phyloP scores from a whole-genome alignment of 140 eudicot species.

The Bidens hawaiensis region DNA sequence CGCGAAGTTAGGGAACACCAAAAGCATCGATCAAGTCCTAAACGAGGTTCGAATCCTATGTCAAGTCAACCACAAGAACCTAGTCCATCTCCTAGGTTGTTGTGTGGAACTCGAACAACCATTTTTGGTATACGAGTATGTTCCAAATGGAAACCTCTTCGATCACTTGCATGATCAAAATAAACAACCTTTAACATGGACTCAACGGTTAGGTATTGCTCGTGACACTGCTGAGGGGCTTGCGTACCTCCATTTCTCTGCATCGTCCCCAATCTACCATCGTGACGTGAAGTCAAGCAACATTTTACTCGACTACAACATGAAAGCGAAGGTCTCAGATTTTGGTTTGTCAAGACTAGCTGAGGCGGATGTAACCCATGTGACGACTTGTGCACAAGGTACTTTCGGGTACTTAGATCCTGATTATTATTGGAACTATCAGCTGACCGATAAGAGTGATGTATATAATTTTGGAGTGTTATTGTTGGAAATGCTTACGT shows the following conservation, averaged over 20 bases:
- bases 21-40: slow-evolving; percentile 74
- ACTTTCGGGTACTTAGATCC: slow-evolving; percentile 81
- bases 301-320: slow-evolving; percentile 59
- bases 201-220: slow-evolving; percentile 46
- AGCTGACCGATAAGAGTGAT: slow-evolving; percentile 80
- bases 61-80: slow-evolving; percentile 78
- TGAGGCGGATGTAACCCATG: slow-evolving; percentile 58
- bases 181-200: slow-evolving; percentile 45
- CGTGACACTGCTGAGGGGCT: slow-evolving; percentile 73
- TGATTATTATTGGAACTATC: slow-evolving; percentile 73
- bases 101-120: slow-evolving; percentile 81
- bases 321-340: slow-evolving; percentile 72
- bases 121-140: slow-evolving; percentile 61
- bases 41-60: slow-evolving; percentile 79
- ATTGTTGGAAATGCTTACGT: slow-evolving; percentile 58
- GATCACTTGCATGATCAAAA: slow-evolving; percentile 41
- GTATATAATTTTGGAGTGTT: slow-evolving; percentile 86
- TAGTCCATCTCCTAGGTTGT: slow-evolving; percentile 76
- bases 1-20: slow-evolving; percentile 65
- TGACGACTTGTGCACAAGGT: slow-evolving; percentile 78
- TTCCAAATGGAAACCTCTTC: slow-evolving; percentile 52
- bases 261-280: slow-evolving; percentile 71
- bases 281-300: slow-evolving; percentile 72
- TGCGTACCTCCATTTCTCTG: slow-evolving; percentile 70
- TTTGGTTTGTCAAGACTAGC: slow-evolving; percentile 77